Evolutionary conservation across 2,329 filamentous ascomycete genomes (phyloP).

Genomic region (Fusarium pseudograminearum): DNA sequence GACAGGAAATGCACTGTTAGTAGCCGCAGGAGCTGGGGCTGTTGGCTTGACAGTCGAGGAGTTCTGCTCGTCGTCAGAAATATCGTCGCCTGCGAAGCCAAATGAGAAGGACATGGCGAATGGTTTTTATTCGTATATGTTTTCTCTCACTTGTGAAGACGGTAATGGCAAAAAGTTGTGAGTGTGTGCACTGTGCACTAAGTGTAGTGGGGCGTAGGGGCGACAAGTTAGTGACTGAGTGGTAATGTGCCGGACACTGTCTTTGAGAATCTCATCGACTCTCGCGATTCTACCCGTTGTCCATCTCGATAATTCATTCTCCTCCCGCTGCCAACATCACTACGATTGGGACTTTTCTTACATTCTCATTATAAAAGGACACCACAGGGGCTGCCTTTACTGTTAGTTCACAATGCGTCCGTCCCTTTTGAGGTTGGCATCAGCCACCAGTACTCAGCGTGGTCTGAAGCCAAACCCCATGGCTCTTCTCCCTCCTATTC

Average conservation of each 20-base stretch:
- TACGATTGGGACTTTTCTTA: background rate
- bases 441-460: constrained; percentile 50
- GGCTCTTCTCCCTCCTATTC: constrained; percentile 87
- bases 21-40: constrained; percentile 45
- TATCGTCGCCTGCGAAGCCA: constrained; percentile 73
- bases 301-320: constrained; percentile 11
- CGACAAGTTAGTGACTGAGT: background rate
- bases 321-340: background rate
- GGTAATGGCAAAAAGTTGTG: constrained; percentile 33
- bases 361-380: no score
- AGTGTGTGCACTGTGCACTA: constrained; percentile 45
- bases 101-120: constrained; percentile 67
- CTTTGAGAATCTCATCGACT: constrained; percentile 31
- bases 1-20: constrained; percentile 67
- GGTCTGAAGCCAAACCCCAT: constrained; percentile 59
- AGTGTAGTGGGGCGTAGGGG: constrained; percentile 43
- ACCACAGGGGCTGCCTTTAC: background rate
- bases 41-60: constrained; percentile 32
- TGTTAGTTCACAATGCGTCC: constrained; percentile 44
- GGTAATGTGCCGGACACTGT: constrained; percentile 36
- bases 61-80: constrained; percentile 59
- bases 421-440: constrained; percentile 52
- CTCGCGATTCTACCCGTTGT: constrained; percentile 24
- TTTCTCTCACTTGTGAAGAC: background rate
- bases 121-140: background rate